Conservation (phyloP, 1,284 basidiomycete genomes). For the Moesziomyces sp. region DNA sequence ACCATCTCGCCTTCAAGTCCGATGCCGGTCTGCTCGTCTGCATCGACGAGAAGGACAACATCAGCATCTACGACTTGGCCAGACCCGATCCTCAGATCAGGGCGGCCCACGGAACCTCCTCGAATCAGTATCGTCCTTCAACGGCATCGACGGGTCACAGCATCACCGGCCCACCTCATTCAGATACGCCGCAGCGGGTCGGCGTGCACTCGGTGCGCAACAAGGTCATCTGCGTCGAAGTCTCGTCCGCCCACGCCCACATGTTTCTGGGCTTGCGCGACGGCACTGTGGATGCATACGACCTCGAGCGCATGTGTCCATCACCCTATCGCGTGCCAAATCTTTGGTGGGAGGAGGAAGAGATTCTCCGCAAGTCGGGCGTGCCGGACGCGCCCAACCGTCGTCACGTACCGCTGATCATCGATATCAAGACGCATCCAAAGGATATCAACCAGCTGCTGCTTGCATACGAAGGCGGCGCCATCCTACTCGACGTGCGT, state of each 20-base stretch:
- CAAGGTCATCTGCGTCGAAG: constrained; percentile 72
- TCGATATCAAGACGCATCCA: constrained; percentile 74
- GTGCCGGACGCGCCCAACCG: constrained; percentile 71
- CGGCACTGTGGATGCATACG: constrained; percentile 69
- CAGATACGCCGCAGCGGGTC: constrained; percentile 56
- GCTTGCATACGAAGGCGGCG: constrained; percentile 80
- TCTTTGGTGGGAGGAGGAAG: constrained; percentile 80
- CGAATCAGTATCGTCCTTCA: constrained; percentile 39
- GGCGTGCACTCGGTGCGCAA: constrained; percentile 56
- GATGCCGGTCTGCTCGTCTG: constrained; percentile 74
- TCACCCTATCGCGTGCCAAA: constrained; percentile 68
- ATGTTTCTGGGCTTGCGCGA: constrained; percentile 72
- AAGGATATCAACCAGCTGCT: constrained; percentile 82
- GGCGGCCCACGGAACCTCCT: constrained; percentile 39
- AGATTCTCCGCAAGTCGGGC: constrained; percentile 73
- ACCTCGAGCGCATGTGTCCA: constrained; percentile 65
- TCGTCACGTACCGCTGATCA: constrained; percentile 66
- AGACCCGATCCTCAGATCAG: constrained; percentile 68
- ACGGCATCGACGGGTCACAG: constrained; percentile 39
- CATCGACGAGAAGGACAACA: constrained; percentile 76
- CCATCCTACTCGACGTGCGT: constrained; percentile 58
- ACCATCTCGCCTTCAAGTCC: constrained; percentile 75
- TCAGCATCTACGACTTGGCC: constrained; percentile 79
- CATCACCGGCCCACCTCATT: constrained; percentile 46
- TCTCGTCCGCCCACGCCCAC: constrained; percentile 81